phyloP scores from a whole-genome alignment of 176 grass and related monocot species.

The Calamus simplicifolius region DNA sequence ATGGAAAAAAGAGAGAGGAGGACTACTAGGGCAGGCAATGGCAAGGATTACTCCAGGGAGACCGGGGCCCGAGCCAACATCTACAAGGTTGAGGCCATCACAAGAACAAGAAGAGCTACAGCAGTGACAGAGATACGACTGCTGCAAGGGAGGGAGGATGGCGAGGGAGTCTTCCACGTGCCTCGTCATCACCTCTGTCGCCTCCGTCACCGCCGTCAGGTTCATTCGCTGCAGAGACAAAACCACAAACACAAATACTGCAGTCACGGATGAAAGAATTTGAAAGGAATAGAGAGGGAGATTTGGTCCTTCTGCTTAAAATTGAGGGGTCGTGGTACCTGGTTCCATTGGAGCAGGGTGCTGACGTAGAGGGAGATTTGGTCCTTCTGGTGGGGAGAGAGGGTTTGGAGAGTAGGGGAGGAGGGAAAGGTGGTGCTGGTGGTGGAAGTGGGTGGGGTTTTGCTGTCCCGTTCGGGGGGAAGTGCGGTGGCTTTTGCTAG shows the following conservation, averaged over 20 bases:
- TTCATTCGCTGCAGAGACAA: constrained; percentile 62
- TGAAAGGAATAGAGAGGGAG: too few relatives aligned
- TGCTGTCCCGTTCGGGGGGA: neutral
- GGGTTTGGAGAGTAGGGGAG: neutral
- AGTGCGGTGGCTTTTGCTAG: neutral
- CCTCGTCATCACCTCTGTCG: constrained; percentile 72
- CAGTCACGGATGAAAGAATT: neutral
- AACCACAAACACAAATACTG: neutral
- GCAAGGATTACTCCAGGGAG: constrained; percentile 70
- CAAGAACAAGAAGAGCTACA: neutral
- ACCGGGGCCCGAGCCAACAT: constrained; percentile 73
- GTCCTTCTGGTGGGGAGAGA: constrained; percentile 52
- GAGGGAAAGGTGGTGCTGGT: neutral
- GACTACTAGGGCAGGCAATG: constrained; percentile 59
- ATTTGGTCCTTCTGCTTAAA: too few relatives aligned
- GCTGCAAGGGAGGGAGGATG: constrained; percentile 48
- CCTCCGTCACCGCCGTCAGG: constrained; percentile 68
- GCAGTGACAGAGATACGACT: constrained; percentile 33
- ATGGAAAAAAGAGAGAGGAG: neutral
- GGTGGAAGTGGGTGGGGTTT: neutral
- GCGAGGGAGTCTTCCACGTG: constrained; percentile 72
- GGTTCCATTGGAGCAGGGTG: constrained; percentile 75
- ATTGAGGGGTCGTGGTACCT: constrained; percentile 22
- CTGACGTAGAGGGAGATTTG: constrained; percentile 66
- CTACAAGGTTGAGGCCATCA: constrained; percentile 46